Conservation (phyloP, 2,329 filamentous ascomycete genomes). For the Scopulariopsis brevicaulis region DNA sequence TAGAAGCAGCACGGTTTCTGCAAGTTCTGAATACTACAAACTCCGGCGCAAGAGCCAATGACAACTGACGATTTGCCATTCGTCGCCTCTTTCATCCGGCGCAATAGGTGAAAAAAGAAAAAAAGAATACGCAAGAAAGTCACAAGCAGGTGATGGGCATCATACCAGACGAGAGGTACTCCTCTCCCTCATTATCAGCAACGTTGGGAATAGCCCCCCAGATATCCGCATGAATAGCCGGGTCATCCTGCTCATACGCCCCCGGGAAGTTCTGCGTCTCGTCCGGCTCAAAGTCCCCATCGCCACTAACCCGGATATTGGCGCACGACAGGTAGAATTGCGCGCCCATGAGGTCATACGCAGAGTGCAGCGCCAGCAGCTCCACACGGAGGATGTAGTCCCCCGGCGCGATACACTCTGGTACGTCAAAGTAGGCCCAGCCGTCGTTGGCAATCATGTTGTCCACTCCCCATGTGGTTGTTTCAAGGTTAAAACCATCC, state of each 20-base stretch:
- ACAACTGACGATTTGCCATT: too few relatives aligned
- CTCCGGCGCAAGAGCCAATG: too few relatives aligned
- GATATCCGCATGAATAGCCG: constrained; percentile 34
- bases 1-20: too few relatives aligned
- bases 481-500: constrained; percentile 30
- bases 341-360: constrained; percentile 29
- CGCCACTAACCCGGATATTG: constrained; percentile 44
- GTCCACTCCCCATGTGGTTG: constrained; percentile 37
- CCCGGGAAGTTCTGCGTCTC: constrained; percentile 34
- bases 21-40: too few relatives aligned
- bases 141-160: constrained; percentile 1
- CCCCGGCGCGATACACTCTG: constrained; percentile 37
- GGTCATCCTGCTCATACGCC: constrained; percentile 28
- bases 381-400: constrained; percentile 44
- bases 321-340: constrained; percentile 43
- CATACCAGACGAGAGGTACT: constrained; percentile 14
- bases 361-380: constrained; percentile 35
- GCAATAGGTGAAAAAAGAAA: too few relatives aligned
- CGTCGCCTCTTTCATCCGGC: too few relatives aligned
- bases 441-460: constrained; percentile 28
- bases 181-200: constrained; percentile 28
- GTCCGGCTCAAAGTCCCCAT: constrained; percentile 27
- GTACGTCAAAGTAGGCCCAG: constrained; percentile 36
- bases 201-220: constrained; percentile 25
- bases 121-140: too few relatives aligned